phyloP scores from a whole-genome alignment of 2,329 filamentous ascomycete species.

The Sphaerulina populicola region DNA sequence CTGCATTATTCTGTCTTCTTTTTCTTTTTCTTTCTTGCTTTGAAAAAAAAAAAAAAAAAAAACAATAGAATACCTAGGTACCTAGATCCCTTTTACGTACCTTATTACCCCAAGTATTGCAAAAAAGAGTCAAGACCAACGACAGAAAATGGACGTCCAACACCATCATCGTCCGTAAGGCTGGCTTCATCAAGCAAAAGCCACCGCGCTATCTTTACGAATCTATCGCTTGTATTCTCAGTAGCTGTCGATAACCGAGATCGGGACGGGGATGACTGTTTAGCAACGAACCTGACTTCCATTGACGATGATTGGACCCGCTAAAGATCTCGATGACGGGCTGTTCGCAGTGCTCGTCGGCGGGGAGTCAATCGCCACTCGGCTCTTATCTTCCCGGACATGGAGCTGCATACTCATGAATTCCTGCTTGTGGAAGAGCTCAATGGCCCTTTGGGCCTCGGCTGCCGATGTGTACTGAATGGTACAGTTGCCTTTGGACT shows the following conservation, averaged over 20 bases:
- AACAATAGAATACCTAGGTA: too few relatives aligned
- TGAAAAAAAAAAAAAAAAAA: too few relatives aligned
- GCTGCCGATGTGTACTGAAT: conserved; percentile 24
- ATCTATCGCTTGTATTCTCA: conserved; percentile 1
- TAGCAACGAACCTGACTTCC: conserved; percentile 19
- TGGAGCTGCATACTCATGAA: conserved; percentile 24
- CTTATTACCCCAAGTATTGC: too few relatives aligned
- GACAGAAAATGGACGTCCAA: too few relatives aligned
- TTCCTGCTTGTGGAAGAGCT: conserved; percentile 20
- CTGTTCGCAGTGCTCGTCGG: conserved; percentile 1
- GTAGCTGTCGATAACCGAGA: background rate
- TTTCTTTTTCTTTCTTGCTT: too few relatives aligned
- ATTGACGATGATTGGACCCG: conserved; percentile 21
- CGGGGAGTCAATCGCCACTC: conserved; percentile 21
- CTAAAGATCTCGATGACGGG: background rate
- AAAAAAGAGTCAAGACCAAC: too few relatives aligned
- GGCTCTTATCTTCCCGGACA: conserved; percentile 25
- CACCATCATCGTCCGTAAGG: too few relatives aligned
- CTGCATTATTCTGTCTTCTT: too few relatives aligned
- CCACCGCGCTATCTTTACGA: conserved; percentile 12
- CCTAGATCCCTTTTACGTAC: too few relatives aligned
- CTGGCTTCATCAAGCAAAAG: background rate
- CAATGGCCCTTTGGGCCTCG: conserved; percentile 23
- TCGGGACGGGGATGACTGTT: background rate
- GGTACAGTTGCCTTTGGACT: conserved; percentile 27